phyloP scores from a whole-genome alignment of 148 eudicot species.

The Rhododendron vialii region DNA sequence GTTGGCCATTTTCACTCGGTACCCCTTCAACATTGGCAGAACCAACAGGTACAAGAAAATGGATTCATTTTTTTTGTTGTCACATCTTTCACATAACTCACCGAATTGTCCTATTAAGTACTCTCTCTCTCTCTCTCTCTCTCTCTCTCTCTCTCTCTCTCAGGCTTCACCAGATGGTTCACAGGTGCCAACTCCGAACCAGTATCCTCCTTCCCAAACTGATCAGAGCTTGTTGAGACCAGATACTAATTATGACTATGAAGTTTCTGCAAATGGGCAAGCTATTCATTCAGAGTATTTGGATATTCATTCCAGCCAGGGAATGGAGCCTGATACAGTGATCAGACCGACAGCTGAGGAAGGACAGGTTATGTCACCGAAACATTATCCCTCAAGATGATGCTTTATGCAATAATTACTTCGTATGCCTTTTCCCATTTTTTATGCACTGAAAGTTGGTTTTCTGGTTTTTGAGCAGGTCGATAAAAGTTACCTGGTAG shows the following conservation, averaged over 20 bases:
- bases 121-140: background rate
- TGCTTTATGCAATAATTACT: background rate
- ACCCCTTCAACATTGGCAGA: conserved; percentile 63
- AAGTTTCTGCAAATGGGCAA: conserved; percentile 55
- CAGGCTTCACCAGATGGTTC: conserved; percentile 57
- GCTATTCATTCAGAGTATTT: conserved; percentile 42
- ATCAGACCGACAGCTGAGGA: conserved; percentile 37
- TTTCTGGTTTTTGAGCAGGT: conserved; percentile 42
- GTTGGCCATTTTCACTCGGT: conserved; percentile 57
- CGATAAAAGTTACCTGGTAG: conserved; percentile 36
- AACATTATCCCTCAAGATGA: background rate
- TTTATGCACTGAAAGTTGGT: background rate
- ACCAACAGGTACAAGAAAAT: conserved; percentile 55
- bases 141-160: conserved; percentile 4
- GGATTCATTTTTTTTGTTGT: background rate
- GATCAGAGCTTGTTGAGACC: conserved; percentile 46
- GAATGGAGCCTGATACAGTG: conserved; percentile 34
- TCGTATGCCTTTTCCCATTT: background rate
- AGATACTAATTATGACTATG: conserved; percentile 45
- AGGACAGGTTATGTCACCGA: conserved; percentile 39
- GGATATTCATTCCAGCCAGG: conserved; percentile 35
- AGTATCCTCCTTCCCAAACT: conserved; percentile 40
- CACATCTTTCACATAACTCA: background rate
- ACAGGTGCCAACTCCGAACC: conserved; percentile 40
- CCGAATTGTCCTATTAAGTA: background rate